Conservation (phyloP, 139 green algal species). For the Picochlorum sp. region DNA sequence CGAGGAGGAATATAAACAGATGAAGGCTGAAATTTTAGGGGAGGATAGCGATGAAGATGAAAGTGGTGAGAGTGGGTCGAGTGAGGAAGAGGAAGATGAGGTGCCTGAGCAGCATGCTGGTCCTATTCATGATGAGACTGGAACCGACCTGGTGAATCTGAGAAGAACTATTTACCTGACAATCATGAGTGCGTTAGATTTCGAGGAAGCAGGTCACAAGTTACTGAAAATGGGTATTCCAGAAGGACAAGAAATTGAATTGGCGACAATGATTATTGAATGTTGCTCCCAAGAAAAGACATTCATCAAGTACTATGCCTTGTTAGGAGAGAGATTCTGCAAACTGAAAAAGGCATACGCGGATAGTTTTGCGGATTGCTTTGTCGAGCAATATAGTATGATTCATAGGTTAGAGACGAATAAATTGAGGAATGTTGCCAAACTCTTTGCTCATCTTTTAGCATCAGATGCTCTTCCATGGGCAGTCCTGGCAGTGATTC, state of each 20-base stretch:
- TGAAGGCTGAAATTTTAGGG: constrained; percentile 78
- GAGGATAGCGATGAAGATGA: constrained; percentile 52
- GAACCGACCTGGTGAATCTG: constrained; percentile 94
- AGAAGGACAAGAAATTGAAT: constrained; percentile 66
- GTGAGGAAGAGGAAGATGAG: constrained; percentile 13
- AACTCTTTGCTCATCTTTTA: constrained; percentile 93
- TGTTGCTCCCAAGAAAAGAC: constrained; percentile 82
- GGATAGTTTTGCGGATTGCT: constrained; percentile 80
- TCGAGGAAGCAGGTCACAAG: constrained; percentile 99
- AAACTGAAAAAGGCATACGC: constrained; percentile 65
- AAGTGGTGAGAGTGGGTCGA: constrained; percentile 12
- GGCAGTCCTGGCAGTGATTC: constrained; percentile 71
- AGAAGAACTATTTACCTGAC: constrained; percentile 98
- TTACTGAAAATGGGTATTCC: constrained; percentile 85
- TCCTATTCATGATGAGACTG: constrained; percentile 58
- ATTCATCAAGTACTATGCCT: constrained; percentile 81
- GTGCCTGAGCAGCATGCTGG: constrained; percentile 33
- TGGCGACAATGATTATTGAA: constrained; percentile 95
- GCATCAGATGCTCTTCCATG: constrained; percentile 81
- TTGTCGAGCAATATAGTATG: constrained; percentile 86
- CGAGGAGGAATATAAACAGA: constrained; percentile 75
- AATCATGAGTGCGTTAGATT: constrained; percentile 95
- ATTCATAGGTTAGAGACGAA: constrained; percentile 98
- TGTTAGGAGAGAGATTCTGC: constrained; percentile 92
- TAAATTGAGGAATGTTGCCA: constrained; percentile 98